A percentile compares a stretch with the other conserved stretches of the same genome.
Evolutionary conservation across 2,329 filamentous ascomycete genomes (phyloP).

Genomic region (Xylogone sp.): DNA sequence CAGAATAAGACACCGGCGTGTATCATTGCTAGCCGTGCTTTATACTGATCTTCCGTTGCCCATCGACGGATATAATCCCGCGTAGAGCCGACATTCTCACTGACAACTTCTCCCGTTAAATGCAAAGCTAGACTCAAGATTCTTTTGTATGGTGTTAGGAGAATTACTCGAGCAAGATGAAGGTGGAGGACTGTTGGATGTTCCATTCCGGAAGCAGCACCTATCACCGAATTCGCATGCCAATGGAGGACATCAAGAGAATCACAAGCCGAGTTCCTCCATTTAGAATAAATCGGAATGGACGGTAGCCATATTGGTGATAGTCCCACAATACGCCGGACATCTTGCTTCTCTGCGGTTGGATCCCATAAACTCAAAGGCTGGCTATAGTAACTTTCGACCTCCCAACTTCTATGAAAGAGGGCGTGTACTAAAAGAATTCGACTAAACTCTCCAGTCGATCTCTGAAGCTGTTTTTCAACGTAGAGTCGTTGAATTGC

Average conservation of each 20-base stretch:
- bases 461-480: slow-evolving; percentile 40
- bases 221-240: slow-evolving; percentile 37
- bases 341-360: slow-evolving; percentile 33
- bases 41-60: slow-evolving; percentile 48
- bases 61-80: slow-evolving; percentile 38
- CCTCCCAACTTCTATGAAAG: slow-evolving; percentile 45
- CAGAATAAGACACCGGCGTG: slow-evolving; percentile 50
- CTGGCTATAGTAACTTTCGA: slow-evolving; percentile 39
- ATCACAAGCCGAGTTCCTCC: slow-evolving; percentile 39
- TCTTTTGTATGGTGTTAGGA: slow-evolving; percentile 32
- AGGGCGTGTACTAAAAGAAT: slow-evolving; percentile 46
- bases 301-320: slow-evolving; percentile 42
- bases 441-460: slow-evolving; percentile 44
- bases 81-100: too few species aligned
- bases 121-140: slow-evolving; percentile 18
- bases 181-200: slow-evolving; percentile 39
- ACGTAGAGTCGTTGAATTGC: slow-evolving; percentile 43
- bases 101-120: too few species aligned
- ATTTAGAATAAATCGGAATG: slow-evolving; percentile 42
- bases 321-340: slow-evolving; percentile 28
- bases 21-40: slow-evolving; percentile 52
- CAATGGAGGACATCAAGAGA: slow-evolving; percentile 40
- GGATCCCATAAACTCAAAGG: slow-evolving; percentile 42
- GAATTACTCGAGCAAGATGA: slow-evolving; percentile 36
- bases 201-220: slow-evolving; percentile 35